Evolutionary conservation across 129 eudicot genomes (phyloP), one percentile per base, ranked within the genome.

Genomic region (Rutidosis leptorrhynchoides): DNA sequence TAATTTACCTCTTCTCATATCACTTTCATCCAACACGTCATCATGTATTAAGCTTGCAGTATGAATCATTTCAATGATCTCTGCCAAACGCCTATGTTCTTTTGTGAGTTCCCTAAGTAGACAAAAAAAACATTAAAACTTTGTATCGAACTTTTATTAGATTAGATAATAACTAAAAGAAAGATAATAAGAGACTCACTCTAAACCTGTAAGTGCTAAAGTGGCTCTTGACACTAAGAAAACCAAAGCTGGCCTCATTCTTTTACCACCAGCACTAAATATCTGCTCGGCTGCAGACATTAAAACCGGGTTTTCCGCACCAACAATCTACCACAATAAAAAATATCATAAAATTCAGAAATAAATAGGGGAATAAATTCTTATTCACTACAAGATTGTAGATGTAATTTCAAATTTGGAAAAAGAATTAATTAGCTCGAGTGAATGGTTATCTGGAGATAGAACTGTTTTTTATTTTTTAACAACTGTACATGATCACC

Each of bases 261-360:
- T 83, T 80, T 92, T 92, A 57, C 96, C 98, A 75, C 98, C 98
- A 51, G 96, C 98, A 76, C 94, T 82, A 80, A 92, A 92, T 43
- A 92, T 92, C 76, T 92, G 98, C 80, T 92, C 91, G 14, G 98
- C 98, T 10, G 96, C 96, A 33, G 96, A 83, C 96, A 85, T 88
- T 78, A 92, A 67, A 57, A 92, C 89, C 3, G 95, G 96, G 72
- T 88, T 88, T 76, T 92, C 98, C 71, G 98, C 95, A 79, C 98
- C 98, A 82, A 92, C 96, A 78, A 92, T 92, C 98, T 92, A 77
- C 42, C 67, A 32, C 51, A 63, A 45, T 65, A 65, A 62, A 55
- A 74, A 66, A 75, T 17, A 49, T 82, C 64, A 84, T 9, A 8
- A 22, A 63, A 15, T 28, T 63, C 20, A 37, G 51, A 63, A 10